Evolutionary conservation across 345 rosid genomes (phyloP), one percentile per base, ranked within the genome.

Genomic region (Citrus inodora): DNA sequence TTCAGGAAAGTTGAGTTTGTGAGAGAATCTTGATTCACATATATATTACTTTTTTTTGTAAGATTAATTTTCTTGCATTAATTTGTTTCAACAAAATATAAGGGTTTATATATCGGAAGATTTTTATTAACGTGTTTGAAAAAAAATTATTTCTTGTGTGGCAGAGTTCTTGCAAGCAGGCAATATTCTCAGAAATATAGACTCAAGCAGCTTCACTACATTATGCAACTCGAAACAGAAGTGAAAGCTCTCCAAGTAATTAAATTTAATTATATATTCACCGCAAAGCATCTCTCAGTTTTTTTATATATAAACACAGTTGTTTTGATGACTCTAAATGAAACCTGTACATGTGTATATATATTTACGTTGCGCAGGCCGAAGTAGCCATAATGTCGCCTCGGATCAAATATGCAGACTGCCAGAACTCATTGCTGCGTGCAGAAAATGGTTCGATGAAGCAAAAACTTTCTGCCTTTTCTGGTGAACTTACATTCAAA

Each of bases 231-330:
- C 9, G 85, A 83, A 55, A 35, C 46, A 9, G 61, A 67, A 66
- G 72, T 79, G 66, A 72, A 79, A 53, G 27, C 75, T 67, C 78
- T 83, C 33, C 70, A 83, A 60, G 85, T 82, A 74, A 82, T 22
- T 53, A 16, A 27, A 62, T 13, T 19, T 16, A 32, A 42, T 42
- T 42, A 11, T 10, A 42, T 11, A 46, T 46, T 13, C 51, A 46
- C 51, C 19, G 3, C 28, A 21, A 68, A n/a, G 5, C 7, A 40
- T 17, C 30, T 10, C n/a, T 55, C 28, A 17, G 17, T 9, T 5
- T 2, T 27, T n/a, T 13, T 3, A 63, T 5, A 53, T 28, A 14
- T 19, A 55, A 13, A 13, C 51, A 46, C 51, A 46, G 17, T 46
- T 13, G 17, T 46, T 46, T 11, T 11, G 14, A 11, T 46, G 51